Evolutionary conservation across 345 rosid genomes (phyloP), one percentile per base, ranked within the genome.

Genomic region (Triadica sebifera): DNA sequence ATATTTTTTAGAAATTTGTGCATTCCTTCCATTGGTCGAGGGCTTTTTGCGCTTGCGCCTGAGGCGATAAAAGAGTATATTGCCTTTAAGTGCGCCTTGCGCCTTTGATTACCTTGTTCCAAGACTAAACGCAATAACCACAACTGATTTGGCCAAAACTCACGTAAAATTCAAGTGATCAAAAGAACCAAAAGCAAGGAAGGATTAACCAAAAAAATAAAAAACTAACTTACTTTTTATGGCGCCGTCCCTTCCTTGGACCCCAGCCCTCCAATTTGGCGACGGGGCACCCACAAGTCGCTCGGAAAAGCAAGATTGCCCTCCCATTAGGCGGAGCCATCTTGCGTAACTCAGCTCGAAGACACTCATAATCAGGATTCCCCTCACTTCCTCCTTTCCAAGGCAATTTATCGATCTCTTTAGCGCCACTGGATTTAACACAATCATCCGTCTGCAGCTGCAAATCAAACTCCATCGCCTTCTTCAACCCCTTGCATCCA

Each of bases 281-380:
- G 24, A 95, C 78, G 15, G 94, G 89, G 68, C 97, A 95, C 4
- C 99, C 99, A 74, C 99, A 95, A 69, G 83, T 81, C 12, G 94
- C 85, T 53, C 97, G 88, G 75, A 92, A 92, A 34, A 94, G 91
- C 79, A 94, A 80, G 0, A 94, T 88, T 38, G 98, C 97, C 15
- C 98, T 87, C 0, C 98, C 98, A 85, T 90, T 94, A 25, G 87
- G 84, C 12, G 98, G 98, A 65, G 97, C 97, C 97, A 94, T 94
- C 89, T 85, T 90, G 63, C 96, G 83, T 5, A 94, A 75, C 84
- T 94, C 98, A 53, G 96, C 92, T 50, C 96, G 81, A 56, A 94
- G 84, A 82, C 97, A 94, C 77, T 92, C 98, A 46, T 91, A 92
- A 83, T 92, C 97, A 12, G 98, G 91, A 76, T 94, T 92, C 5